These are phyloP conservation scores for Amoebophrya sp. DNA, from an alignment of 169 alveolate species.

Conservation along the genomic window DNA sequence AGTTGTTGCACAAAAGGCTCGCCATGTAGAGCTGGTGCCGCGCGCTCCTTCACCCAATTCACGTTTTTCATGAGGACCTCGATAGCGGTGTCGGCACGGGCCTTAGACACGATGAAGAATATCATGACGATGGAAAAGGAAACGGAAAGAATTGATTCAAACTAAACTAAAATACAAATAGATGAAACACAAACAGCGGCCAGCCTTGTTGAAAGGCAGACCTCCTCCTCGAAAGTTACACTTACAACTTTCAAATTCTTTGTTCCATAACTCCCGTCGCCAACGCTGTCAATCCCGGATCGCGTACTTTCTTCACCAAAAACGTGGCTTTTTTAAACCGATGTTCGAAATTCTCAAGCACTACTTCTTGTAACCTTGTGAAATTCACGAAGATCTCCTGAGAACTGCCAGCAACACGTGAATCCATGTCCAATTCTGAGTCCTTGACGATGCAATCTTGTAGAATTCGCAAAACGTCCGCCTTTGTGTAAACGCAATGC, in stretches of 20 bases:
- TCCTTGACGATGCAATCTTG: neutral
- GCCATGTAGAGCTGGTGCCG: neutral
- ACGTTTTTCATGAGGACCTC: neutral
- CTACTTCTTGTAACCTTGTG: neutral
- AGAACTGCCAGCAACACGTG: neutral
- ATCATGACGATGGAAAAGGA: too few relatives aligned
- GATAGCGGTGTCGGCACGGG: too few relatives aligned
- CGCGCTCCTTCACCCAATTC: neutral
- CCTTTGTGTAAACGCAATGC: neutral
- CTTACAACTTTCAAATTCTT: too few relatives aligned
- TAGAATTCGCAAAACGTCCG: neutral
- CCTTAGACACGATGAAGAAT: too few relatives aligned
- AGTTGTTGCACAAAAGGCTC: neutral
- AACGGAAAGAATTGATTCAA: too few relatives aligned
- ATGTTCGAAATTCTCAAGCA: neutral
- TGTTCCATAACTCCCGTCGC: too few relatives aligned
- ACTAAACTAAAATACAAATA: too few relatives aligned
- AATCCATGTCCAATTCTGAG: neutral
- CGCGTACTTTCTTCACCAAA: neutral
- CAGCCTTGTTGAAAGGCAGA: too few relatives aligned
- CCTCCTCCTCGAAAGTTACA: too few relatives aligned
- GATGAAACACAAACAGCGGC: too few relatives aligned
- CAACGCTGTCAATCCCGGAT: neutral
- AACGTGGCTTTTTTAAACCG: neutral
- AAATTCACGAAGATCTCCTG: neutral